Evolutionary conservation across 352 stramenopile species (phyloP), one percentile per base, ranked within the genome.

Genomic region (Phytophthora crassamura): DNA sequence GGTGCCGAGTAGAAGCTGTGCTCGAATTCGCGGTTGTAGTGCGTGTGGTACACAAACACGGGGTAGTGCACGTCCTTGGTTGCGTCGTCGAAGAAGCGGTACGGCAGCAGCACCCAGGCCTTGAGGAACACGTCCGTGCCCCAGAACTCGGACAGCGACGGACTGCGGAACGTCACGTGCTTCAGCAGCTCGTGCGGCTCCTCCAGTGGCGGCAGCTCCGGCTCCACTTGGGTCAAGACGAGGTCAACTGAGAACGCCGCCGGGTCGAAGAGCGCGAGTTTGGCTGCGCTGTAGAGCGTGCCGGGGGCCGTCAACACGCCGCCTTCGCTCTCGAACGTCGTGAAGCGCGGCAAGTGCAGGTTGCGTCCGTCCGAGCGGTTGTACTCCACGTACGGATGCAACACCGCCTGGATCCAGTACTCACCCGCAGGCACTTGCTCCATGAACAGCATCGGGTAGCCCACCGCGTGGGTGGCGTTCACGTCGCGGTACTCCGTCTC

Each of bases 41-140:
- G 83, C 39, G 83, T 85, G 55, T 91, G 83, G 80, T 91, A 91
- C 30, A 91, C 69, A 48, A 89, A 90, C 45, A 91, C 33, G 34
- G 83, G 83, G 73, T 91, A 91, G 69, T 80, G 70, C 39, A 91
- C 68, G 40, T 91, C 55, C 8, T 69, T 64, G 22, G 76, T 82
- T 4, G 57, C 63, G 0, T 70, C 45, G 25, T 88, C 79, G n/a
- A 79, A 89, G 57, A 92, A 92, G 22, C 77, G 77, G 62, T 89
- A 72, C 12, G 83, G 83, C 40, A 92, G 72, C 62, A 92, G 46
- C 20, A 92, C 67, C 83, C 83, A 92, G 12, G 83, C 83, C 40
- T 92, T 86, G 5, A 92, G 67, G 40, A 64, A 82, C 11, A 92
- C 79, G 43, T 92, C 83, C 1, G 74, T 86, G 14, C 80, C 83